Evolutionary conservation across 225 moss, liverwort and hornwort species (phyloP), one percentile per base, ranked within the genome.

Genomic region (Physcomitrium patens): DNA sequence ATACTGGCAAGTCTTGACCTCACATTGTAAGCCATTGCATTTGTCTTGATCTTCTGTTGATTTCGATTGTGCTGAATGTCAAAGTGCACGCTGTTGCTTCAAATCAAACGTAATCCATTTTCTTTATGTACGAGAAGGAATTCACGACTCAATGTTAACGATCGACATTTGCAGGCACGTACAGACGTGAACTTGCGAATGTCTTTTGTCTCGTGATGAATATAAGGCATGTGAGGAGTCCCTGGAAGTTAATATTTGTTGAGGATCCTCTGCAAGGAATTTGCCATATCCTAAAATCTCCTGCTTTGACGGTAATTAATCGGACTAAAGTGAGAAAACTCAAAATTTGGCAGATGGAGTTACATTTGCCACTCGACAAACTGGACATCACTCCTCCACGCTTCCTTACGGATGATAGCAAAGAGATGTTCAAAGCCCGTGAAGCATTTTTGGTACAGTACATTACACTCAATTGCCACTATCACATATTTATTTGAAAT

Each of bases 331-430:
- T 68, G 1, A 0, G 0, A 24, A 15, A 0, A 10, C 0, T 53
- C 9, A 0, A 5, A 24, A 45, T 60, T 16, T 75, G 52, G 77
- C 84, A 99, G 97, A 22, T 93, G 49, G 91, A 91, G 53, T 82
- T 77, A 74, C 78, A 41, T 44, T 57, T 91, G 37, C 79, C 86
- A 54, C 85, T 48, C 6, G 84, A 94, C 22, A 80, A 75, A 44
- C 53, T 99, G 69, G 86, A 99, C 44, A 76, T 99, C 15, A 60
- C 60, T 47, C 90, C 93, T 15, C 94, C 97, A 19, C 91, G 84
- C 60, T 95, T 90, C 46, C 84, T 95, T n/a, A 89, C 54, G 0
- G 82, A 87, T 70, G 94, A 99, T 37, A 89, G 79, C 3, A 90
- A 77, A 80, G 80, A 74, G 47, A 79, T 90, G 13, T 75, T 82